Evolutionary conservation across 2,329 filamentous ascomycete species (phyloP), one percentile per base, ranked within the genome.

Genomic region (Lasiodiplodia hormozganensis): DNA sequence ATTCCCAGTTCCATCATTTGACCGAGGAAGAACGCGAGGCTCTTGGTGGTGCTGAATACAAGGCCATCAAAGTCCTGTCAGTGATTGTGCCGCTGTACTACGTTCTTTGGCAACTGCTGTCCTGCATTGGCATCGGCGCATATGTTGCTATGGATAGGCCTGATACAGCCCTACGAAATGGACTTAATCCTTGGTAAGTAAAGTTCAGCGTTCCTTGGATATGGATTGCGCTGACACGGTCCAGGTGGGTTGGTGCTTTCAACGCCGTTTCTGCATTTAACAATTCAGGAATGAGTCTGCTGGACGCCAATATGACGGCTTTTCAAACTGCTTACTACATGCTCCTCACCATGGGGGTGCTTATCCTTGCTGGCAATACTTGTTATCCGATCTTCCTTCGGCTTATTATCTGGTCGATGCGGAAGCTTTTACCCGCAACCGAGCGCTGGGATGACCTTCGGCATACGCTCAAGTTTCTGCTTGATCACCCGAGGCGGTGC

Each of bases 231-330:
- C 60, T 64, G 28, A 64, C 23, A 21, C n/a, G n/a, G 23, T 21
- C 23, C 40, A 71, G 69, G 70, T 92, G 89, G 89, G 81, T 88
- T 2, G 89, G 89, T 51, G 85, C 88, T 54, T 92, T 92, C 79
- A 89, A 90, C 70, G 87, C 87, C 2, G 85, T 88, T 4, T 90
- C 88, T 21, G 89, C 89, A 0, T 92, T 92, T 77, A 91, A 90
- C 78, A 92, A 91, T 72, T 88, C 85, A n/a, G 89, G 89, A 51
- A 90, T 92, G 88, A 87, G 86, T 23, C 81, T 91, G 43, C 79
- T 91, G 14, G 89, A 92, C 74, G 84, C 86, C 51, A 91, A 90
- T 73, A 89, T 92, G 82, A 81, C 86, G 2, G 86, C 86, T 0
- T 90, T 89, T 69, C 84, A 87, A 70, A 80, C 72, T 0, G 75